Conservation (phyloP, 148 eudicot genomes). For the Rhododendron vialii region DNA sequence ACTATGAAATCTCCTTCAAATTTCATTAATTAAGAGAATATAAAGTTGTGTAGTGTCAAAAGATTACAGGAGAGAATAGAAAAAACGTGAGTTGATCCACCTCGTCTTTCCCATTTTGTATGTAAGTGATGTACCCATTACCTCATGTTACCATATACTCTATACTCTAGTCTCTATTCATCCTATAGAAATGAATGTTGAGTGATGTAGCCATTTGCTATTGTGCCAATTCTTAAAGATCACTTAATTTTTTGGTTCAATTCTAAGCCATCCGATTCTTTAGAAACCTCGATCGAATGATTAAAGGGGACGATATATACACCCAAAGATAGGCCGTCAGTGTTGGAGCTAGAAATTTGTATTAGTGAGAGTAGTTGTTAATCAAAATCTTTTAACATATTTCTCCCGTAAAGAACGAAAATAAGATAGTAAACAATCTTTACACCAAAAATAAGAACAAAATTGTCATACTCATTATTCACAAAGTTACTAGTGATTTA, state of each 20-base stretch:
- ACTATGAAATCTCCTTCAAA: neutral
- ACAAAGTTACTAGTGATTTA: neutral
- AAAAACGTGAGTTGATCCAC: neutral
- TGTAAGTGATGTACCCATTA: neutral
- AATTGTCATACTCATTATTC: neutral
- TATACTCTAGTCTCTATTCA: neutral
- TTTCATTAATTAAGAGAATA: neutral
- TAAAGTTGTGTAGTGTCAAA: neutral
- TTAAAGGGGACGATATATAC: neutral
- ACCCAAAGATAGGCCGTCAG: neutral
- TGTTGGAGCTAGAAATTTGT: neutral
- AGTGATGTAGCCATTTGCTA: neutral
- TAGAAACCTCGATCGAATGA: neutral
- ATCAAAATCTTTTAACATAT: neutral
- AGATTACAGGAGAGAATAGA: neutral
- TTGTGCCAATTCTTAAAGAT: neutral
- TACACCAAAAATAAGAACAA: neutral
- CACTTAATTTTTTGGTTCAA: neutral
- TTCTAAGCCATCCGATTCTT: neutral
- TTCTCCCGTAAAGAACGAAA: too few species aligned
- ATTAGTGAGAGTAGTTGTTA: neutral
- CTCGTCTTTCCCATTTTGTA: neutral
- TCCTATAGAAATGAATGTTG: neutral
- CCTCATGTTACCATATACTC: neutral
- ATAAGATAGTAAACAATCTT: too few species aligned